Evolutionary conservation across 2,329 filamentous ascomycete genomes (phyloP).

Genomic region (Sporothrix euskadiensis): DNA sequence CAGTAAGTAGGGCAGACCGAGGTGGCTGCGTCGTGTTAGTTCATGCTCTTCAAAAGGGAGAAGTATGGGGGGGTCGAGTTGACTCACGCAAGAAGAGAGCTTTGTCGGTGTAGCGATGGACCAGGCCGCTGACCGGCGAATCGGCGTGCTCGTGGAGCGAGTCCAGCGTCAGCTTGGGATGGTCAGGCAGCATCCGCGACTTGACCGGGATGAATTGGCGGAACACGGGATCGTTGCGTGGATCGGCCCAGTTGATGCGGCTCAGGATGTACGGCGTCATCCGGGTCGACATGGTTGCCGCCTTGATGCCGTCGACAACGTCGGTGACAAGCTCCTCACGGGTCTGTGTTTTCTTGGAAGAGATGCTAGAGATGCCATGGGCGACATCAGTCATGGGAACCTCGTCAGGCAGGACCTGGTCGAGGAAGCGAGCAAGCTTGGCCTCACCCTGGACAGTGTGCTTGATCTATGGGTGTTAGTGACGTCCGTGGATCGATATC

Average conservation of each 20-base stretch:
- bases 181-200: conserved; percentile 55
- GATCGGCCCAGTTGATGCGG: conserved; percentile 59
- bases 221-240: conserved; percentile 60
- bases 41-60: not conserved
- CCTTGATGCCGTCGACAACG: conserved; percentile 52
- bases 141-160: conserved; percentile 60
- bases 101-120: conserved; percentile 66
- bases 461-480: conserved; percentile 41
- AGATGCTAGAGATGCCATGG: conserved; percentile 26
- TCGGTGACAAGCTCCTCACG: conserved; percentile 57
- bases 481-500: not conserved
- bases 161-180: conserved; percentile 56
- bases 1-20: conserved; percentile 65
- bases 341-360: conserved; percentile 42
- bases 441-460: conserved; percentile 52
- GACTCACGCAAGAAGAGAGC: conserved; percentile 60
- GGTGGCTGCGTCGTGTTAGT: conserved; percentile 46
- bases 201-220: conserved; percentile 61
- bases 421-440: conserved; percentile 53
- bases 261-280: conserved; percentile 63
- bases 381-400: conserved; percentile 44
- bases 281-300: conserved; percentile 60
- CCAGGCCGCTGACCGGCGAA: conserved; percentile 57
- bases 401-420: conserved; percentile 50
- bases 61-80: no score